A percentile compares a stretch with the other conserved stretches of the same genome.
These are phyloP conservation scores for Russula virescens DNA, from an alignment of 768 basidiomycete species.

Conservation along the genomic window DNA sequence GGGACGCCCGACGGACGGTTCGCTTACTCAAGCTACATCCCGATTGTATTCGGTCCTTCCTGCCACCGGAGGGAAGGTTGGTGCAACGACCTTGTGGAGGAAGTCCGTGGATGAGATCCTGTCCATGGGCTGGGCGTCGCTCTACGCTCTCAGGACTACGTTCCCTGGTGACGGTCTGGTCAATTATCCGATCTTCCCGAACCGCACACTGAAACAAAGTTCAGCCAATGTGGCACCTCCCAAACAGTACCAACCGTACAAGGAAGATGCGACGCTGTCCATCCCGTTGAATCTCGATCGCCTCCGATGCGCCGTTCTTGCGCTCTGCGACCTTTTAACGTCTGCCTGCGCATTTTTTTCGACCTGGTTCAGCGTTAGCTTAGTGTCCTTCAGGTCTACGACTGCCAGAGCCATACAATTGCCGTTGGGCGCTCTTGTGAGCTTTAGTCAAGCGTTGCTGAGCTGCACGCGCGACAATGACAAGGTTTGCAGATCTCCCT, in stretches of 20 bases:
- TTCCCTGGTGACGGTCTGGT: constrained; percentile 44
- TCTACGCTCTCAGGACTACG: constrained; percentile 53
- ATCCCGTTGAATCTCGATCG: constrained; percentile 58
- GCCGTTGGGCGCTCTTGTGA: constrained; percentile 58
- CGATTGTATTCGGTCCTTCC: constrained; percentile 58
- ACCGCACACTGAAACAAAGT: neutral
- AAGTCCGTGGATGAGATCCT: constrained; percentile 69
- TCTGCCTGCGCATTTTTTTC: constrained; percentile 27
- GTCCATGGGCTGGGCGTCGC: constrained; percentile 57
- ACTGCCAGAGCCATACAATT: constrained; percentile 59
- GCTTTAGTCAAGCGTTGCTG: constrained; percentile 46
- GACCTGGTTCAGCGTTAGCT: neutral
- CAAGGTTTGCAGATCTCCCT: constrained; percentile 30
- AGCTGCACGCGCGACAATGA: constrained; percentile 41
- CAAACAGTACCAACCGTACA: constrained; percentile 22
- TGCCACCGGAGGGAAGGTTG: constrained; percentile 74
- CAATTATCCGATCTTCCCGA: neutral
- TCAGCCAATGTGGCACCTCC: constrained; percentile 21
- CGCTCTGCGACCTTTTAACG: constrained; percentile 54
- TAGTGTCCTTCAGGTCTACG: constrained; percentile 40
- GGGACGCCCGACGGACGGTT: constrained; percentile 36
- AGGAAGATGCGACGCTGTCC: constrained; percentile 43
- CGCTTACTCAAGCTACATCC: constrained; percentile 45
- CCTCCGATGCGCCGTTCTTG: constrained; percentile 46
- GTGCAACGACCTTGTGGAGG: constrained; percentile 64